Percentiles rank a stretch among this genome's conserved stretches.
Conservation (phyloP, 257 asterid species). For the Dorcoceras hygrometricum region DNA sequence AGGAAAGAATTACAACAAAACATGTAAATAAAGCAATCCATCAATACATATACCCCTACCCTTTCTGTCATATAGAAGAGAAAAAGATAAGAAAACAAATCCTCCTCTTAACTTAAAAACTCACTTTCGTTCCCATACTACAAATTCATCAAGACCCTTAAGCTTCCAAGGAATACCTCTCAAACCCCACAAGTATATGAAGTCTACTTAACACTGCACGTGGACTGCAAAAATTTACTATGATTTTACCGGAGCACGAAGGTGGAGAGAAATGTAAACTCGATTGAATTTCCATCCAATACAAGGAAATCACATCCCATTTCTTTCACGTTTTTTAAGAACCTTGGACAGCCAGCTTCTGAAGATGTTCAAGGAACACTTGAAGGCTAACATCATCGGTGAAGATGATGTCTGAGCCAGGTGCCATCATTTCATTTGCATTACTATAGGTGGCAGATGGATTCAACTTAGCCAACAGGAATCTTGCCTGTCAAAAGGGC, state of each 20-base stretch:
- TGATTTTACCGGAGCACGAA: conserved; percentile 14
- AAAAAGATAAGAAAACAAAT: no score
- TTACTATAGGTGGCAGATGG: conserved; percentile 93
- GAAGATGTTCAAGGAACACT: conserved; percentile 92
- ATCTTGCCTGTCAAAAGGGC: conserved; percentile 74
- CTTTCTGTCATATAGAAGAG: neutral
- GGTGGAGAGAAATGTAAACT: conserved; percentile 11
- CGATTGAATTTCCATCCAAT: conserved; percentile 19
- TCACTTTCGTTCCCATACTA: neutral
- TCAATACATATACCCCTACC: neutral
- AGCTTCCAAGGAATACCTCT: neutral
- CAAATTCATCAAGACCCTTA: neutral
- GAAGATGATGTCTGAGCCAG: conserved; percentile 85
- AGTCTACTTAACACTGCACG: neutral
- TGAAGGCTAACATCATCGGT: conserved; percentile 95
- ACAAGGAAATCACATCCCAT: neutral
- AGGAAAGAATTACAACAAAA: neutral
- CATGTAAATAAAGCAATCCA: neutral
- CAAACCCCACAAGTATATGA: neutral
- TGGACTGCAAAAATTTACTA: neutral
- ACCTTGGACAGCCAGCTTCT: conserved; percentile 90
- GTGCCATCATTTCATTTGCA: conserved; percentile 79
- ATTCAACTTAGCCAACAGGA: conserved; percentile 89
- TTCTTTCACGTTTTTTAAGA: conserved; percentile 36
- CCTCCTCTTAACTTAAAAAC: neutral